These are phyloP conservation scores for Penicillium paxilli DNA, from an alignment of 495 filamentous ascomycete species.

Conservation along the genomic window DNA sequence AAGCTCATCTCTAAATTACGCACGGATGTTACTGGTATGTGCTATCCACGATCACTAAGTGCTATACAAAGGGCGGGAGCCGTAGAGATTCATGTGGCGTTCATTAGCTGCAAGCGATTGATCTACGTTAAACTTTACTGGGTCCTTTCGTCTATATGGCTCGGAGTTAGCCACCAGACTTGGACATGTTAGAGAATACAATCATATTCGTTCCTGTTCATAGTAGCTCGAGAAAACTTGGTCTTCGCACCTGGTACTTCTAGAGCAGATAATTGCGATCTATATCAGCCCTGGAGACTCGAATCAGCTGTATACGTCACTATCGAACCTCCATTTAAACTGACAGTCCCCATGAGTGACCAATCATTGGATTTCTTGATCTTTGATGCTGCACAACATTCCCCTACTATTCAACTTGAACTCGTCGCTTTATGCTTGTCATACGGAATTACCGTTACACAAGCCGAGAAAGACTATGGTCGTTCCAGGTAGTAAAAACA, in stretches of 20 bases:
- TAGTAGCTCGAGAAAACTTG: not conserved
- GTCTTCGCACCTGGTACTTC: not conserved
- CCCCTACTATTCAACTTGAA: not conserved
- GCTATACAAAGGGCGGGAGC: not conserved
- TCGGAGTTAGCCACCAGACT: not conserved
- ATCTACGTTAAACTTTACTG: not conserved
- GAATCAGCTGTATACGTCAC: not conserved
- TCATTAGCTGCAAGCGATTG: not conserved
- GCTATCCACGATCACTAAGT: not conserved
- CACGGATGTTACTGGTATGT: not conserved
- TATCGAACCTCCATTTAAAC: not conserved
- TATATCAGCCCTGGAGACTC: not conserved
- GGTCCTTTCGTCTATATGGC: not conserved
- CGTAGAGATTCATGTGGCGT: not conserved
- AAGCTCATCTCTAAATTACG: not conserved
- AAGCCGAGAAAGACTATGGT: too few relatives aligned
- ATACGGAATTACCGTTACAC: not conserved
- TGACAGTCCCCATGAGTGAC: not conserved
- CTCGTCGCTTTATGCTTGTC: not conserved
- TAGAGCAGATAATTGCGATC: not conserved
- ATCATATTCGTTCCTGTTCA: not conserved
- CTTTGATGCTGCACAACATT: not conserved
- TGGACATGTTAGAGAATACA: not conserved
- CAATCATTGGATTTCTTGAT: not conserved
- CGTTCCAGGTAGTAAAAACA: too few relatives aligned